Percentiles rank a stretch among this genome's conserved stretches.
These are phyloP conservation scores for Diaporthe ampelina DNA, from an alignment of 2,329 filamentous ascomycete species.

Conservation along the genomic window DNA sequence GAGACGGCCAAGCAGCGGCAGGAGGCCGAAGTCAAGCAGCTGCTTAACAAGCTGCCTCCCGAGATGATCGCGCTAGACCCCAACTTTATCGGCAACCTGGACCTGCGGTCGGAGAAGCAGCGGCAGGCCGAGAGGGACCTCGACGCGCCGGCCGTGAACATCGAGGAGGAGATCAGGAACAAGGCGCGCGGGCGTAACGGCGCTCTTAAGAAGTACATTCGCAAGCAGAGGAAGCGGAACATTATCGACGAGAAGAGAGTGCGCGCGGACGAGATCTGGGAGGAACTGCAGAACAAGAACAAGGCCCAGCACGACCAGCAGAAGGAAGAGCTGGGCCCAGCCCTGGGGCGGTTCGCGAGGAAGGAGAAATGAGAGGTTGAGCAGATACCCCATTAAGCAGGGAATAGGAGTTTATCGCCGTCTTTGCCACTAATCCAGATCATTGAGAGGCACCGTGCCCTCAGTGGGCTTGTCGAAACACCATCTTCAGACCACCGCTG, in stretches of 20 bases:
- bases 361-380: slow-evolving; percentile 63
- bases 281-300: slow-evolving; percentile 77
- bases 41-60: slow-evolving; percentile 94
- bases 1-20: slow-evolving; percentile 93
- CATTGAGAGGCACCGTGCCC: not conserved
- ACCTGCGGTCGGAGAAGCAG: slow-evolving; percentile 84
- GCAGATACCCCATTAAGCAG: slow-evolving; percentile 47
- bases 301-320: slow-evolving; percentile 73
- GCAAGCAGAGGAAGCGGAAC: slow-evolving; percentile 94
- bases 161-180: slow-evolving; percentile 77
- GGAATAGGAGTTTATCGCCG: not conserved
- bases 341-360: slow-evolving; percentile 85
- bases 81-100: slow-evolving; percentile 89
- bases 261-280: slow-evolving; percentile 86
- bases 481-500: not conserved
- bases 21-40: slow-evolving; percentile 88
- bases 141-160: slow-evolving; percentile 74
- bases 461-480: not conserved
- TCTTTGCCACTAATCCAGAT: not conserved
- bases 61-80: slow-evolving; percentile 98
- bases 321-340: slow-evolving; percentile 84
- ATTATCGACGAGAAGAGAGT: slow-evolving; percentile 96
- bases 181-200: slow-evolving; percentile 90
- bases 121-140: slow-evolving; percentile 83
- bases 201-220: slow-evolving; percentile 86